Percentiles rank a stretch among this genome's conserved stretches.
Evolutionary conservation across 208 protist genomes (phyloP).

Genomic region (Acanthamoeba triangularis): DNA sequence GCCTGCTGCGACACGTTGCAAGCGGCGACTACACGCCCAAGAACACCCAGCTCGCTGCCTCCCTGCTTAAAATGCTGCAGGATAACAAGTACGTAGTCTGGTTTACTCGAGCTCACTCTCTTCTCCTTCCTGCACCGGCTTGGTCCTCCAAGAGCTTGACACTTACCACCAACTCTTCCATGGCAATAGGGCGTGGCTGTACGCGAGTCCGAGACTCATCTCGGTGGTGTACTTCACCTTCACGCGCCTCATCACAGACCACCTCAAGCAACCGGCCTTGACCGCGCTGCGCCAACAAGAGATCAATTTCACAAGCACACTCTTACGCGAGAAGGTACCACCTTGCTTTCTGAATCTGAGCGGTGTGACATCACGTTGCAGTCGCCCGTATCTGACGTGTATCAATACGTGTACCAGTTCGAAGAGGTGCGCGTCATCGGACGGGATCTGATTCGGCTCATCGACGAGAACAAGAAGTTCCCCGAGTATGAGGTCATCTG

Average conservation of each 20-base stretch:
- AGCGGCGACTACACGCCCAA: constrained; percentile 79
- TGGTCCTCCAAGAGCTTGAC: neutral
- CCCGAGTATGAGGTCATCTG: constrained; percentile 86
- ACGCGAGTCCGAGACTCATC: constrained; percentile 80
- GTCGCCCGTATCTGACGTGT: neutral
- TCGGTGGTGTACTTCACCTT: constrained; percentile 84
- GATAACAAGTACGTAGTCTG: constrained; percentile 79
- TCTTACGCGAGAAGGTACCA: constrained; percentile 85
- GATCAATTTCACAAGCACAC: constrained; percentile 74
- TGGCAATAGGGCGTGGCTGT: constrained; percentile 80
- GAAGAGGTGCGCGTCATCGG: constrained; percentile 81
- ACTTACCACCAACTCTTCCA: neutral
- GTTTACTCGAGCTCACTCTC: neutral
- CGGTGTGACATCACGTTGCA: too few relatives aligned
- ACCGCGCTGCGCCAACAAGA: constrained; percentile 77
- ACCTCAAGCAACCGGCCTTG: constrained; percentile 73
- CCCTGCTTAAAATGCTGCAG: constrained; percentile 77
- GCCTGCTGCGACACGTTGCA: constrained; percentile 83
- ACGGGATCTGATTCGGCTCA: constrained; percentile 86
- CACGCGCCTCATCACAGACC: constrained; percentile 86
- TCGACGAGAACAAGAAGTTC: constrained; percentile 83
- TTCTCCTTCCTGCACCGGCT: neutral
- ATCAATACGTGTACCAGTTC: constrained; percentile 42
- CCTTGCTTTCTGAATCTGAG: neutral
- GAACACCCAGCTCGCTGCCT: constrained; percentile 79